Base-by-base conservation (phyloP, 257 asterid species). In the Marsdenia floribunda region DNA sequence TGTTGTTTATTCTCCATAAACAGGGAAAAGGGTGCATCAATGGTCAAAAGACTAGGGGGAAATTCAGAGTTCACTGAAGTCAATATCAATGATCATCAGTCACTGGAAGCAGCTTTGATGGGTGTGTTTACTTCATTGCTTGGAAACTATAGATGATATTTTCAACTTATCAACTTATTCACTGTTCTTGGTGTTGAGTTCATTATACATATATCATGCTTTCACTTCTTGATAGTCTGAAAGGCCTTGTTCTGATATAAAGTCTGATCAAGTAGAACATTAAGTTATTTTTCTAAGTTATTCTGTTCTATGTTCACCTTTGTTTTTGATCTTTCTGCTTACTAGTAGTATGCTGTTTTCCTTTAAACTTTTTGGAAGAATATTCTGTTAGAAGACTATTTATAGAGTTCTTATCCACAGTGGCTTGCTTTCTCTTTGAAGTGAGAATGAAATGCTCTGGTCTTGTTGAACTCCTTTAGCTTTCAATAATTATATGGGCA, bases 1-100 rank as follows among this genome's bases (percentile, higher is more conserved):
- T 63, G 49, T 29, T 68, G 47, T 11, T 53, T 35, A 46, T 26
- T 59, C 58, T 81, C 53, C 59, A 49, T 78, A 74, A 44, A 67
- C 84, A 94, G 99, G 88, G 96, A 89, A 38, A 94, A 88, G 75
- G 98, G 96, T 75, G 85, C 86, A 66, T 86, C 82, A 4, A 82
- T 88, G 91, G 96, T 86, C 86, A 78, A 76, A 52, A 83, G 84
- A 73, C 83, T 94, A 16, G 96, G 98, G n/a, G 72, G 82, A 69
- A 85, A 71, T 54, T 54, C 97, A 22, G 90, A 89, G 74, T 94
- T 92, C 72, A 52, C 85, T 67, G 89, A 88, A 82, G 92, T 92
- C 55, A 83, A 94, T 86, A 84, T 92, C 67, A 83, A 83, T 24
- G 90, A 94, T 66, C 81, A 69, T 37, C 77, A 44, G 68, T 85